Evolutionary conservation across 2,329 filamentous ascomycete species (phyloP), one percentile per base, ranked within the genome.

Genomic region (Aspergillus quadricinctus): DNA sequence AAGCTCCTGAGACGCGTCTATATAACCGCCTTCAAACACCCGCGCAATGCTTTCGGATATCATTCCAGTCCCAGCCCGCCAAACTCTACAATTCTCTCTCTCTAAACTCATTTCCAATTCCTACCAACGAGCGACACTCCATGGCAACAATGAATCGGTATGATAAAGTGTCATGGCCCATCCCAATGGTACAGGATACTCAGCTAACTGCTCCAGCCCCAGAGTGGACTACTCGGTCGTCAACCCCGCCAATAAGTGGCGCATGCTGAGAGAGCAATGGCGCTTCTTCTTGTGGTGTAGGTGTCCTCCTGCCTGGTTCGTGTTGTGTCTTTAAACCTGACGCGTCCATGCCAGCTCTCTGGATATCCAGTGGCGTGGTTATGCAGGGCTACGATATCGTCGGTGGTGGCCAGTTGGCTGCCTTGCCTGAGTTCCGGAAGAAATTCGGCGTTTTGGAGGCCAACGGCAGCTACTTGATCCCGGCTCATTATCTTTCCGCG

Each of bases 371-470:
- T 37, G 69, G 69, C 27, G 59, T 63, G 11, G 58, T 72, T 25
- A 72, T 72, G 69, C 64, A 64, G 45, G 70, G 70, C 17, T 70
- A 63, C 43, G 68, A 71, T 54, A 57, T 62, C 23, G 68, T 70
- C n/a, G 61, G 64, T 29, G 68, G 68, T 25, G 65, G 68, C 43
- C 68, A 72, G 55, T 63, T 72, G 10, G 69, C 68, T 10, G 63
- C 68, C 11, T 51, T 72, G 14, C 66, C 68, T 6, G 65, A 60
- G 49, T 71, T 71, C 49, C 56, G 52, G 31, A 57, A 64, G 55
- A 57, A 65, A 50, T 71, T 72, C 53, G 69, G 69, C 8, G 50
- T 57, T 19, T 59, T 52, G 9, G 61, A 66, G 54, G 28, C 59
- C 14, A 61, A 67, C 48, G 68, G 65, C 25, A 27, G 25, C 4